Conservation (phyloP, 23 red algal genomes). For the Gracilaria vermiculophylla region DNA sequence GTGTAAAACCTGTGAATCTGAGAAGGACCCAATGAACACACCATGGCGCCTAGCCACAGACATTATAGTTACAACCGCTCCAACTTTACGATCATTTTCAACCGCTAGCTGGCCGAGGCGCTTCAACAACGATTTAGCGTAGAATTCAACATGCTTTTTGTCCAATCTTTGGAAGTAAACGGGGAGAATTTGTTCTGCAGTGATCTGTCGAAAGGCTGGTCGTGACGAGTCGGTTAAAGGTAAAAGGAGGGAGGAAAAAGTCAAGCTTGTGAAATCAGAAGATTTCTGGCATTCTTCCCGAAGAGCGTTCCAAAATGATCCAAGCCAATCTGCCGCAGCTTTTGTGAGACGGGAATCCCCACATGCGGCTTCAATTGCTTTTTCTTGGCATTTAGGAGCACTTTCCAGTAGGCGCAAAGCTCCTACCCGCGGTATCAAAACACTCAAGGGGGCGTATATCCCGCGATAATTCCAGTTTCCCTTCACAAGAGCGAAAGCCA, state of each 20-base stretch:
- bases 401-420: slow-evolving; percentile 3
- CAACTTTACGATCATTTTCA: not conserved
- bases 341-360: slow-evolving; percentile 22
- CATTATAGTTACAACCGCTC: slow-evolving; percentile 25
- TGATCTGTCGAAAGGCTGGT: not conserved
- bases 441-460: slow-evolving; percentile 42
- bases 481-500: slow-evolving; percentile 27
- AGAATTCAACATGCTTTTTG: not conserved
- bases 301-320: slow-evolving; percentile 25
- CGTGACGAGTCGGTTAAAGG: not conserved
- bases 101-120: not conserved
- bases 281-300: not conserved
- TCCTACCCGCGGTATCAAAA: slow-evolving; percentile 37
- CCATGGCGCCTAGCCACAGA: slow-evolving; percentile 16
- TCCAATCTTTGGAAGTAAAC: slow-evolving; percentile 26
- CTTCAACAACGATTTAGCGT: not conserved
- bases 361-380: slow-evolving; percentile 30
- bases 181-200: slow-evolving; percentile 28
- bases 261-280: not conserved
- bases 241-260: not conserved
- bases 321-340: slow-evolving; percentile 31
- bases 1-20: slow-evolving; percentile 2
- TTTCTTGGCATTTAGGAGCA: slow-evolving; percentile 24
- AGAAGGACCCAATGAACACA: slow-evolving; percentile 29
- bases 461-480: slow-evolving; percentile 31